Conservation (phyloP, 805 yeast species). For the Zygoascus tannicola region DNA sequence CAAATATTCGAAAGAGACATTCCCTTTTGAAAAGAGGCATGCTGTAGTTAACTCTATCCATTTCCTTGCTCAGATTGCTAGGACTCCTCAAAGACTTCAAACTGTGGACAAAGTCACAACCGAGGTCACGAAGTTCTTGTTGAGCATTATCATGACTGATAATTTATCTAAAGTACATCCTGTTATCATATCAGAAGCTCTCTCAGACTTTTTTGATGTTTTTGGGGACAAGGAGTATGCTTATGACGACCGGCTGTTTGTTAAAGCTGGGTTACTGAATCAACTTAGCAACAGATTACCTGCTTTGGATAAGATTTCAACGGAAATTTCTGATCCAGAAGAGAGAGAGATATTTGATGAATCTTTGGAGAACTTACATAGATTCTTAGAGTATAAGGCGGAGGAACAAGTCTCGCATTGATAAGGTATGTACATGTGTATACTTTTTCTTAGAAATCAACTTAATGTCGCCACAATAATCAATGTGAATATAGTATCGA, state of each 20-base stretch:
- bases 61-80: conserved; percentile 43
- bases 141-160: conserved; percentile 22
- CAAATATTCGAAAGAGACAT: not conserved
- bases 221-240: conserved; percentile 63
- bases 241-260: conserved; percentile 64
- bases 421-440: not conserved
- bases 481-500: conserved; percentile 13
- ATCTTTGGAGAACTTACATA: conserved; percentile 51
- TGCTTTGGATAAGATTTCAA: conserved; percentile 44
- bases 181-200: conserved; percentile 45
- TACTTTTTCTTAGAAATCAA: conserved; percentile 2
- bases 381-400: conserved; percentile 71
- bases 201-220: conserved; percentile 64
- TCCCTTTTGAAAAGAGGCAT: conserved; percentile 29
- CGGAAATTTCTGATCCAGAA: conserved; percentile 50
- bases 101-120: conserved; percentile 38
- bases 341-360: conserved; percentile 61
- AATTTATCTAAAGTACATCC: conserved; percentile 26
- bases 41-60: conserved; percentile 40
- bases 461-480: conserved; percentile 1
- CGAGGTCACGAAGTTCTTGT: conserved; percentile 38
- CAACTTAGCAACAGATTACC: conserved; percentile 37
- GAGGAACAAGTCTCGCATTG: conserved; percentile 31
- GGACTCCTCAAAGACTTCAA: conserved; percentile 28
- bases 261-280: conserved; percentile 38